Base-by-base conservation (phyloP, 371 early-diverging fungal species). In the Capniomyces stellatus region DNA sequence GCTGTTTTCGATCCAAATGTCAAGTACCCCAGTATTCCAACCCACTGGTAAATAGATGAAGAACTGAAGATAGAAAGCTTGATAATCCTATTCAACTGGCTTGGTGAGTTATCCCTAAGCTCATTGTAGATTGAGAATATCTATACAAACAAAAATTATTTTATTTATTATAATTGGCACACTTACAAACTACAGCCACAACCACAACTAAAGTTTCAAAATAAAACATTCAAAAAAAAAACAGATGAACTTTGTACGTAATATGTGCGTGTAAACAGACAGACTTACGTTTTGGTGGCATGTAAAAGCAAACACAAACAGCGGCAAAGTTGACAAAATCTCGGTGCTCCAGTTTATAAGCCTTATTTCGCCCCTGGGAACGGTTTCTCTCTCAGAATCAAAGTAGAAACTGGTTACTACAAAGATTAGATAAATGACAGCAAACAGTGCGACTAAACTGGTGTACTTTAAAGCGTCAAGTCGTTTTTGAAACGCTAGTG, bases 281-380 rank as follows among this genome's bases (percentile, higher is more conserved):
- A 49, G 15, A 29, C 23, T 15, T 24, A 49, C 49, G 58, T 58
- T 66, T 54, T 67, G 67, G 68, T 65, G 79, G 69, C 63, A 96
- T 41, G 93, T 93, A 58, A 98, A 99, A n/a, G 92, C 89, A 77
- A 99, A 99, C 23, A 99, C 90, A 75, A 98, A 98, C 42, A 98
- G 88, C 1, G 98, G 98, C 24, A 98, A 64, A 2, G 79, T 79
- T 22, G 75, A 75, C 51, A 98, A 79, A 63, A 95, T 87, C 13
- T 72, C 64, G 12, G 69, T 64, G 2, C 75, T 73, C 76, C 18
- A 69, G 64, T 65, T 64, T 66, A 49, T 65, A 57, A 42, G 58
- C 61, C 60, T 60, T 24, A 58, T 70, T 58, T 72, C 68, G 46
- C 63, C 70, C 21, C 69, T 62, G 29, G 73, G 71, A 35, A 74